These are phyloP conservation scores for Pleurostoma richardsiae DNA, from an alignment of 2,329 filamentous ascomycete genomes.

Conservation along the genomic window DNA sequence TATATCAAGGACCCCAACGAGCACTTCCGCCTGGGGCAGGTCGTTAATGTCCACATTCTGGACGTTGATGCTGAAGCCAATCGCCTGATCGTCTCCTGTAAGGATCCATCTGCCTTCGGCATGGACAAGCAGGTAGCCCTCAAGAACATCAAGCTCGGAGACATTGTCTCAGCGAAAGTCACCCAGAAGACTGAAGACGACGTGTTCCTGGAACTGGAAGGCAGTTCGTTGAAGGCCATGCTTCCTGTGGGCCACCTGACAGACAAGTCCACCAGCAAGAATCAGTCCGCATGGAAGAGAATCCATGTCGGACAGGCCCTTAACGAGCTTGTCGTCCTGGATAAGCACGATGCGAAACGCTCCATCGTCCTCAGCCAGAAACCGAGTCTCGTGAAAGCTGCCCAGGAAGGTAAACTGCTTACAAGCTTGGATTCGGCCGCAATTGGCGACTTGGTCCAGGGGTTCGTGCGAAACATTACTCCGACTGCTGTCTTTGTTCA, in stretches of 20 bases:
- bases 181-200: conserved; percentile 77
- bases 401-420: conserved; percentile 68
- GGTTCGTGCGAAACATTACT: conserved; percentile 83
- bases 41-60: conserved; percentile 84
- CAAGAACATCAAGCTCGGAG: conserved; percentile 66
- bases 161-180: conserved; percentile 72
- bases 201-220: conserved; percentile 70
- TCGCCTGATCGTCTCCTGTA: conserved; percentile 85
- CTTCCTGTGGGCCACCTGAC: conserved; percentile 75
- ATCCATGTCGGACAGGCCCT: conserved; percentile 81
- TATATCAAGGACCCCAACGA: conserved; percentile 85
- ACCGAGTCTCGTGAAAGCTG: conserved; percentile 71
- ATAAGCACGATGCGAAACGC: conserved; percentile 74
- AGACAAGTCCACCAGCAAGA: conserved; percentile 79
- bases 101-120: conserved; percentile 76
- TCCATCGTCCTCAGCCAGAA: conserved; percentile 78
- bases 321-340: conserved; percentile 76
- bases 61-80: conserved; percentile 67
- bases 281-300: conserved; percentile 69
- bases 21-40: conserved; percentile 87
- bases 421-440: conserved; percentile 65
- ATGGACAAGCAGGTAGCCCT: conserved; percentile 71
- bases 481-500: conserved; percentile 81
- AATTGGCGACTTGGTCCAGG: conserved; percentile 63
- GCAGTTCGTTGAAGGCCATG: conserved; percentile 69